Percentiles rank a stretch among this genome's conserved stretches.
Evolutionary conservation across 495 filamentous ascomycete species (phyloP).

Genomic region (Lasiosphaeria ovina): DNA sequence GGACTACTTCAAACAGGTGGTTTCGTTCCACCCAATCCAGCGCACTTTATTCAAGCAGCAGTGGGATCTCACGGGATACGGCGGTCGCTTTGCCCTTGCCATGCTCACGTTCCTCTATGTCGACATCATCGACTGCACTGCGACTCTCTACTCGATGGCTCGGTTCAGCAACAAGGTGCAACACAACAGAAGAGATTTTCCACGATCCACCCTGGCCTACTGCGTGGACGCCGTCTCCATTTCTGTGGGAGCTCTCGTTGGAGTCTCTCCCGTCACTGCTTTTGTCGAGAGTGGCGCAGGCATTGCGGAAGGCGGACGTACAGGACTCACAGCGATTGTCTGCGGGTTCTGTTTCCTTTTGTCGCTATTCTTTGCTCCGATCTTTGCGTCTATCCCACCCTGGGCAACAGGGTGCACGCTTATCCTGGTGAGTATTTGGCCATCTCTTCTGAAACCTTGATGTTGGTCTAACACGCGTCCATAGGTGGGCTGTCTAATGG

Average conservation of each 20-base stretch:
- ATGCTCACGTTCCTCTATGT: constrained; percentile 86
- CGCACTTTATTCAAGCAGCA: constrained; percentile 62
- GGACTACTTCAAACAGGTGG: constrained; percentile 75
- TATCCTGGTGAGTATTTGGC: constrained; percentile 56
- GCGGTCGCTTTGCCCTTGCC: constrained; percentile 67
- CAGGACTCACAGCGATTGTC: constrained; percentile 72
- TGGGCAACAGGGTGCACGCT: constrained; percentile 83
- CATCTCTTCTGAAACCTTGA: background rate
- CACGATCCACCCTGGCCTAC: constrained; percentile 63
- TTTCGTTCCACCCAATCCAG: constrained; percentile 73
- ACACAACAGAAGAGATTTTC: constrained; percentile 59
- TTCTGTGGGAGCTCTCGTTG: constrained; percentile 73
- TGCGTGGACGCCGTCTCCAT: constrained; percentile 66
- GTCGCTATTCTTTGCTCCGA: constrained; percentile 77
- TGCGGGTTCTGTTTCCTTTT: constrained; percentile 75
- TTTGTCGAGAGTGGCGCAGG: constrained; percentile 83
- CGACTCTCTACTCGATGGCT: constrained; percentile 77
- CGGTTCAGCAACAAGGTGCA: constrained; percentile 68
- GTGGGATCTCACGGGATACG: constrained; percentile 57
- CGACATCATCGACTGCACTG: constrained; percentile 69
- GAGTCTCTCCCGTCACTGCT: constrained; percentile 72
- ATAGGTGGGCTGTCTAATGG: constrained; percentile 56
- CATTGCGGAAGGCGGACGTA: constrained; percentile 77
- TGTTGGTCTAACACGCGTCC: background rate
- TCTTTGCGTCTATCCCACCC: constrained; percentile 78